A percentile compares a stretch with the other conserved stretches of the same genome.
Evolutionary conservation across 192 early-diverging fungal species (phyloP).

Genomic region (Chytriomyces sp.): DNA sequence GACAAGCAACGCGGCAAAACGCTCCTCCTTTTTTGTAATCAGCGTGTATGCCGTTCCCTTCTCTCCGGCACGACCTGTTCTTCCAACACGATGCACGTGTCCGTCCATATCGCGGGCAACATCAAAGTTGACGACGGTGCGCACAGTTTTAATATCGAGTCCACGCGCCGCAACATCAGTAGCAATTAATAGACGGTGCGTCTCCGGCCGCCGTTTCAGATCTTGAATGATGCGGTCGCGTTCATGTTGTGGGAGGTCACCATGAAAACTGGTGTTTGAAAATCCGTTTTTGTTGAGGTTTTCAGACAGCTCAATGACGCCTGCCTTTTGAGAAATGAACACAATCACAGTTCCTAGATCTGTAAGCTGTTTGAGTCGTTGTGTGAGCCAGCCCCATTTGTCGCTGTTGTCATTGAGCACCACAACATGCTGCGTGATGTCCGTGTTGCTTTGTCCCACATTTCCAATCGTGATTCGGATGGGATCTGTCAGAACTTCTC

Average conservation of each 20-base stretch:
- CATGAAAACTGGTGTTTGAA: conserved; percentile 71
- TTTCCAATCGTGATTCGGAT: conserved; percentile 76
- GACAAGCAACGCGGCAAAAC: conserved; percentile 49
- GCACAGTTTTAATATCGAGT: conserved; percentile 77
- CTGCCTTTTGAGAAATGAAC: conserved; percentile 74
- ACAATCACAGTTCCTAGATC: conserved; percentile 73
- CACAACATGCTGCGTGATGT: conserved; percentile 72
- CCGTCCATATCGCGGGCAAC: conserved; percentile 82
- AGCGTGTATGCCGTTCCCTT: conserved; percentile 91
- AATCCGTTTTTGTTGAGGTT: conserved; percentile 66
- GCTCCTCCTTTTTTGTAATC: conserved; percentile 86
- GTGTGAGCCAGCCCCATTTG: conserved; percentile 80
- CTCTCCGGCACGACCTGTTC: conserved; percentile 95
- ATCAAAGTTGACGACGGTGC: conserved; percentile 82
- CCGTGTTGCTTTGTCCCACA: conserved; percentile 72
- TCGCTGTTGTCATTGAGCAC: conserved; percentile 68
- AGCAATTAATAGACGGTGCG: conserved; percentile 59
- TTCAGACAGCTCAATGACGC: conserved; percentile 70
- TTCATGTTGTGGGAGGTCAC: conserved; percentile 78
- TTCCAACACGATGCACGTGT: conserved; percentile 90
- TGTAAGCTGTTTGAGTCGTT: conserved; percentile 54
- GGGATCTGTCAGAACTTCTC: conserved; percentile 73
- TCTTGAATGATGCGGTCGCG: conserved; percentile 75
- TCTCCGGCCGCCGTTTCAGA: conserved; percentile 66
- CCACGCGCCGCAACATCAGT: conserved; percentile 71